Conservation (phyloP, 2,329 filamentous ascomycete genomes). For the Knufia petricola region DNA sequence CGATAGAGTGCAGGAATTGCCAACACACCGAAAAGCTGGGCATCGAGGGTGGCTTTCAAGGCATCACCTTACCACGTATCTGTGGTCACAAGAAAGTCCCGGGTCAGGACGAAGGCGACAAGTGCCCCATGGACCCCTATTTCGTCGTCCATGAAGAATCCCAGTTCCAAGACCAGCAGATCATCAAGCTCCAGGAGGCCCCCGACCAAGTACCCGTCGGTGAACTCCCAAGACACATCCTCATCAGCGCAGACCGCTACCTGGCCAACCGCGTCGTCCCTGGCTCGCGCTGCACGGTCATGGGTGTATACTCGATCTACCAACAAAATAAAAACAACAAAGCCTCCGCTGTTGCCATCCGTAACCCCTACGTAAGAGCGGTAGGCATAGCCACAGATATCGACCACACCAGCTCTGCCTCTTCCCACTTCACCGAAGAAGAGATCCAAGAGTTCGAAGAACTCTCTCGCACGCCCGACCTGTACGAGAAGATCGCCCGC, state of each 20-base stretch:
- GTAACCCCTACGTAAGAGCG: conserved; percentile 87
- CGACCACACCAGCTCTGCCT: conserved; percentile 80
- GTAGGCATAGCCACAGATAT: conserved; percentile 86
- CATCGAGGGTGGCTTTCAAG: conserved; percentile 76
- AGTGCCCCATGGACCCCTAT: conserved; percentile 89
- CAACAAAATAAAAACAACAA: conserved; percentile 75
- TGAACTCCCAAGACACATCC: conserved; percentile 85
- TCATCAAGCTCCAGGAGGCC: conserved; percentile 94
- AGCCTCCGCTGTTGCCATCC: conserved; percentile 74
- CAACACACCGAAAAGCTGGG: conserved; percentile 59
- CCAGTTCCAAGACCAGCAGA: conserved; percentile 92
- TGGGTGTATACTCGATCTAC: conserved; percentile 97
- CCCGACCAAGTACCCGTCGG: conserved; percentile 96
- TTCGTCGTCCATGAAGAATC: conserved; percentile 92
- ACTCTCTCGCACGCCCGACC: conserved; percentile 77
- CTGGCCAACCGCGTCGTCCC: conserved; percentile 92
- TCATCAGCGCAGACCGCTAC: conserved; percentile 93
- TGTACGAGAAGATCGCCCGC: conserved; percentile 82
- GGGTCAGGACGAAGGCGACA: conserved; percentile 57
- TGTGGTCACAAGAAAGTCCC: conserved; percentile 54
- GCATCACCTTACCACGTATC: conserved; percentile 70
- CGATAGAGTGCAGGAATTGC: conserved; percentile 84
- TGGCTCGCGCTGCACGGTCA: conserved; percentile 86
- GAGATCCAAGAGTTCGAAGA: conserved; percentile 95
- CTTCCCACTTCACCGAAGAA: conserved; percentile 77